Evolutionary conservation across 2,329 filamentous ascomycete species (phyloP), one percentile per base, ranked within the genome.

Genomic region (Pestalotiopsis sp.): DNA sequence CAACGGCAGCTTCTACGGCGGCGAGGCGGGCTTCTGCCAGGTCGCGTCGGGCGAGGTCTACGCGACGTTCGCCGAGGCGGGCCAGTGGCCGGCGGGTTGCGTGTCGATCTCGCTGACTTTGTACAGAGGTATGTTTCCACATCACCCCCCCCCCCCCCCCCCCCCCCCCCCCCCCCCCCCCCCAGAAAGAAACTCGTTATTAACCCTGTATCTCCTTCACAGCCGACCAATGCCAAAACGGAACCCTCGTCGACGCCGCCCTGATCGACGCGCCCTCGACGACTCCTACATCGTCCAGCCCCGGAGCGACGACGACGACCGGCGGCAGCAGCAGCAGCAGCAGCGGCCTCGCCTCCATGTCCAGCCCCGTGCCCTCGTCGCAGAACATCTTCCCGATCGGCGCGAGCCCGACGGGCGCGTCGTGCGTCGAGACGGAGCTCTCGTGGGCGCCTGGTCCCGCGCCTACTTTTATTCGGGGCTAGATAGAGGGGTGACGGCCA

Each of bases 1-100:
- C 67, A 75, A 77, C 66, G 52, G 23, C 4, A 67, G 60, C 5
- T 79, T 79, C 67, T 63, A 64, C 58, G 65, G 67, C 14, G 75
- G 74, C 25, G 59, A 70, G 41, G 75, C 77, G 2, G 69, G 70
- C 5, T 78, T 75, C 71, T 79, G 77, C 68, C 68, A 72, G 59
- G 69, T 72, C 25, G 9, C 56, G 7, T 49, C 58, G 2, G 76
- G 74, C 2, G 63, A 68, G 57, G 71, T 76, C 61, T 76, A 71
- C 62, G 68, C 68, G 23, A 71, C 68, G 14, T 77, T 76, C 63
- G 67, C 68, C 3, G 64, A 59, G 3, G 17, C 57, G 0, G 64
- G 31, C 17, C 66, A 62, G 11, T 71, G 69, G 58, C 76, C 74
- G 0, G 64, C 58, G 17, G 67, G 64, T 1, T 78, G 76, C 62